Conservation (phyloP, 257 asterid species). For the Phtheirospermum japonicum region DNA sequence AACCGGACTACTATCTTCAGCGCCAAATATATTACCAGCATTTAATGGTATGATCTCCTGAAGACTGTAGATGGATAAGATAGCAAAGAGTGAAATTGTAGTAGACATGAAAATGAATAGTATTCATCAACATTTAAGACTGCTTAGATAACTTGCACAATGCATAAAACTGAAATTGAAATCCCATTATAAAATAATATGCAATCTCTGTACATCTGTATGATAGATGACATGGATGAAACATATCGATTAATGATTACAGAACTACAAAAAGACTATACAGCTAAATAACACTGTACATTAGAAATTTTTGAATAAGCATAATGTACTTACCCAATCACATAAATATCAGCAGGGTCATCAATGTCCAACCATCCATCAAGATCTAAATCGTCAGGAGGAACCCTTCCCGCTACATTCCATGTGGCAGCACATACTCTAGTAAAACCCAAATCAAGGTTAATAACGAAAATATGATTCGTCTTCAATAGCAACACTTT, state of each 20-base stretch:
- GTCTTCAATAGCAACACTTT: conserved; percentile 3
- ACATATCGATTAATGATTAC: background rate
- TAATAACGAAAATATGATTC: conserved; percentile 17
- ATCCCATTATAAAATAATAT: background rate
- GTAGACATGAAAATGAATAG: too few species aligned
- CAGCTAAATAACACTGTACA: background rate
- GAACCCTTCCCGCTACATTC: conserved; percentile 80
- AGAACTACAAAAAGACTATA: conserved; percentile 2
- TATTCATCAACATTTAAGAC: background rate
- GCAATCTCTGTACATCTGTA: conserved; percentile 13
- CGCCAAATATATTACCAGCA: conserved; percentile 91
- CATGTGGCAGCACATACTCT: conserved; percentile 80
- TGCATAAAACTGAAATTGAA: background rate
- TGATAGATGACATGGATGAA: background rate
- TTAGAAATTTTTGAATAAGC: background rate
- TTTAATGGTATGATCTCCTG: conserved; percentile 96
- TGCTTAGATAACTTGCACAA: background rate
- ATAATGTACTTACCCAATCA: conserved; percentile 66
- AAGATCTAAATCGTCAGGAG: conserved; percentile 74
- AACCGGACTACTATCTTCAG: conserved; percentile 87
- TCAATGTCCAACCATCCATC: conserved; percentile 80
- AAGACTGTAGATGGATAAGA: conserved; percentile 45
- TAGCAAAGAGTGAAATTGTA: conserved; percentile 4
- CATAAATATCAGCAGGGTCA: conserved; percentile 90
- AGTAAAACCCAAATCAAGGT: conserved; percentile 21